Percentiles rank a stretch among this genome's conserved stretches.
Conservation (phyloP, 2,329 filamentous ascomycete species). For the Rugonectria rugulosa region DNA sequence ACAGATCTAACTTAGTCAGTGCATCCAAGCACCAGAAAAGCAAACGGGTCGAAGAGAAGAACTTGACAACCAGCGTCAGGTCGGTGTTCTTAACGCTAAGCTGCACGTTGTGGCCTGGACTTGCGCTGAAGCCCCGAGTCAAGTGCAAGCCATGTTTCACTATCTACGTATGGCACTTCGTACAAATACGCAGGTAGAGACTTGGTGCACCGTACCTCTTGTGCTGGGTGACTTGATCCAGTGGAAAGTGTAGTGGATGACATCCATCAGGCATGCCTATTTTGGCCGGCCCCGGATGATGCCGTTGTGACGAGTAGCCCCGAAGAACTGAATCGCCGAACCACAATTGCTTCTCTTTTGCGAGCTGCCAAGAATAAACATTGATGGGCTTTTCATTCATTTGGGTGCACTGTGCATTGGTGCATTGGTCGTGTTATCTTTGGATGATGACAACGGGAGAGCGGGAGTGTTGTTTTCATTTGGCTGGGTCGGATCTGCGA, state of each 20-base stretch:
- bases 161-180: no score
- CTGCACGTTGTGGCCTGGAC: conserved; percentile 28
- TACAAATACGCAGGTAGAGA: no score
- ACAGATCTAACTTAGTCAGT: conserved; percentile 37
- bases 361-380: conserved; percentile 1
- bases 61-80: conserved; percentile 1
- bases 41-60: conserved; percentile 22
- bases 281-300: conserved; percentile 11
- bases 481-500: conserved; percentile 11
- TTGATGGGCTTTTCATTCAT: conserved; percentile 8
- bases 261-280: not conserved
- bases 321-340: conserved; percentile 24
- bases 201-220: no score
- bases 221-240: conserved; percentile 5
- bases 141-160: conserved; percentile 37
- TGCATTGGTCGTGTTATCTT: not conserved
- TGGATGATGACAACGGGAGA: not conserved
- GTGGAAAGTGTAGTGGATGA: conserved; percentile 7
- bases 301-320: conserved; percentile 24
- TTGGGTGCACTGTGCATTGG: conserved; percentile 9
- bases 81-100: conserved; percentile 12
- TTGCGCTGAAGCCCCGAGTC: conserved; percentile 27
- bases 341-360: conserved; percentile 24
- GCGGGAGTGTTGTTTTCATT: conserved; percentile 1
- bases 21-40: conserved; percentile 25